These are phyloP conservation scores for Boletus eberwhitei DNA, from an alignment of 768 basidiomycete species.

Conservation along the genomic window DNA sequence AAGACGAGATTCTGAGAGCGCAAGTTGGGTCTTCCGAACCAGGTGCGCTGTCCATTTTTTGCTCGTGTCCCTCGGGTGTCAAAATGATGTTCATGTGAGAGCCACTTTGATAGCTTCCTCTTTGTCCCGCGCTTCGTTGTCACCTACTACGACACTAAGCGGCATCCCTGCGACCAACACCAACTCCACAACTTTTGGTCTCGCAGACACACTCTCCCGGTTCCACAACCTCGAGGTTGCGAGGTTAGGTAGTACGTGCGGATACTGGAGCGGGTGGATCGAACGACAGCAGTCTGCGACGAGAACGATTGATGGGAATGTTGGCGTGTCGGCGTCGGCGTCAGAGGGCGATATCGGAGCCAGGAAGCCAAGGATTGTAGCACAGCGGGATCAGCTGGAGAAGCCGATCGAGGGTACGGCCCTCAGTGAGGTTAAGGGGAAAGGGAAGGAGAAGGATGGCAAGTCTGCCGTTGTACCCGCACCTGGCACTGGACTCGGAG, in stretches of 20 bases:
- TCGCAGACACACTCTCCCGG: slow-evolving; percentile 23
- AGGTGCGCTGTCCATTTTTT: slow-evolving; percentile 1
- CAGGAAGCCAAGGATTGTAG: slow-evolving; percentile 18
- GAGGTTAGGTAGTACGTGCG: slow-evolving; percentile 41
- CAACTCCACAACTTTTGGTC: slow-evolving; percentile 1
- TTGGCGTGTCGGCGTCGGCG: neutral
- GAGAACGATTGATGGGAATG: neutral
- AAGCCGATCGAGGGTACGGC: neutral
- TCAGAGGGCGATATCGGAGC: neutral
- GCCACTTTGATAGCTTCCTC: neutral
- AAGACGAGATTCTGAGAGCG: slow-evolving; percentile 16
- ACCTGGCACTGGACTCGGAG: neutral
- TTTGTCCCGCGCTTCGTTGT: neutral
- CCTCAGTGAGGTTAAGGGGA: slow-evolving; percentile 12
- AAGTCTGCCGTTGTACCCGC: neutral
- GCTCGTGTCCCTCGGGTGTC: neutral
- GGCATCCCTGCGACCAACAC: neutral
- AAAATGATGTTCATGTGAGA: neutral
- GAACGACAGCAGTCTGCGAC: slow-evolving; percentile 2
- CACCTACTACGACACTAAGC: neutral
- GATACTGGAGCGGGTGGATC: slow-evolving; percentile 37
- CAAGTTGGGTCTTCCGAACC: neutral
- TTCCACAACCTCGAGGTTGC: slow-evolving; percentile 35
- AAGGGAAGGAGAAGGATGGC: slow-evolving; percentile 11
- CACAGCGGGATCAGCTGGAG: slow-evolving; percentile 11